These are phyloP conservation scores for Cercospora canescens DNA, from an alignment of 2,329 filamentous ascomycete species.

Conservation along the genomic window DNA sequence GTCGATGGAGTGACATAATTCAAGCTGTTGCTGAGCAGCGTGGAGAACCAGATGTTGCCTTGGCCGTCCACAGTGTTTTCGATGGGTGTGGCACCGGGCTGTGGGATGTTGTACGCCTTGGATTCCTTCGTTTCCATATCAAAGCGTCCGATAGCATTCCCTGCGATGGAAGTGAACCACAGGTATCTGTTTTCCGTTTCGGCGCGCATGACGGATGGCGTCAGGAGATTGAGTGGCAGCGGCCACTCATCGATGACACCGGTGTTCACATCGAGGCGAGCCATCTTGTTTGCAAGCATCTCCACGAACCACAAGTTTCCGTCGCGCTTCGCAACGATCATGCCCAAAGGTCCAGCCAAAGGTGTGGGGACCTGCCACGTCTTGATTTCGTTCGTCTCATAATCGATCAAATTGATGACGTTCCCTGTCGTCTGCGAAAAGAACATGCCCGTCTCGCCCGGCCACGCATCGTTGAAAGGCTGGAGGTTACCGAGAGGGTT, in stretches of 20 bases:
- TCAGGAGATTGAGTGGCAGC: slow-evolving; percentile 17
- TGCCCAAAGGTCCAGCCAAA: slow-evolving; percentile 22
- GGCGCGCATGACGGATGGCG: slow-evolving; percentile 27
- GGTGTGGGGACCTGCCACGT: slow-evolving; percentile 24
- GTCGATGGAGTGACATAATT: slow-evolving; percentile 25
- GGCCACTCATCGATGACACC: slow-evolving; percentile 23
- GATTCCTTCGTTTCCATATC: slow-evolving; percentile 23
- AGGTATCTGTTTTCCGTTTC: slow-evolving; percentile 25
- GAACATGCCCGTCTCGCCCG: slow-evolving; percentile 26
- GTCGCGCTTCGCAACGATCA: slow-evolving; percentile 20
- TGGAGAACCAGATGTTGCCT: slow-evolving; percentile 27
- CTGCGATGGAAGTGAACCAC: slow-evolving; percentile 26
- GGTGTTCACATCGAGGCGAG: slow-evolving; percentile 18
- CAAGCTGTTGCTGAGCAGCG: slow-evolving; percentile 20
- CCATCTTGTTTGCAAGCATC: slow-evolving; percentile 29
- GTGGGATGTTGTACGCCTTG: slow-evolving; percentile 20
- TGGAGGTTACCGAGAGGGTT: slow-evolving; percentile 26
- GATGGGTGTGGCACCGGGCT: slow-evolving; percentile 21
- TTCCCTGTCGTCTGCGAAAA: slow-evolving; percentile 27
- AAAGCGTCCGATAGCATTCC: slow-evolving; percentile 25
- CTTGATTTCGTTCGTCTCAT: slow-evolving; percentile 22
- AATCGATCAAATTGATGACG: slow-evolving; percentile 26
- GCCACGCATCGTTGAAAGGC: slow-evolving; percentile 28
- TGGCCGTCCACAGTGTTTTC: slow-evolving; percentile 23
- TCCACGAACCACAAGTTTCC: slow-evolving; percentile 27